phyloP scores from a whole-genome alignment of 1,284 basidiomycete species.

The Ganoderma resinaceum region DNA sequence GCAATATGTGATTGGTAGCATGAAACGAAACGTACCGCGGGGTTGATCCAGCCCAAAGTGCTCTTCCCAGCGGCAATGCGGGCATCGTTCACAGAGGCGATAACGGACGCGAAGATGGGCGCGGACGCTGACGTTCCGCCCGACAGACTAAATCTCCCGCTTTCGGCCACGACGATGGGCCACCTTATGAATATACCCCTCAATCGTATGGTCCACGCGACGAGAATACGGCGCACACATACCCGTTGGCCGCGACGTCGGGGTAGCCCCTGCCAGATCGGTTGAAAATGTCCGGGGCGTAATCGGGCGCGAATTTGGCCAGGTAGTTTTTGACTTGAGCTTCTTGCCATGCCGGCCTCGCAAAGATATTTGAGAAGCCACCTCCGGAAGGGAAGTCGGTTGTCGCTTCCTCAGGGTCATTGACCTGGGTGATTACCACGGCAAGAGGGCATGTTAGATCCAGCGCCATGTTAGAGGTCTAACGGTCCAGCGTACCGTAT shows the following conservation, averaged over 20 bases:
- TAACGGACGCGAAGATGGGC: conserved; percentile 51
- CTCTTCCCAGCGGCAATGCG: conserved; percentile 49
- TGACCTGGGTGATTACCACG: conserved; percentile 1
- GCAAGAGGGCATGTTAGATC: not conserved
- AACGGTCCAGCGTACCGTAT: conserved; percentile 21
- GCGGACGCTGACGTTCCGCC: conserved; percentile 32
- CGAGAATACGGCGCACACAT: conserved; percentile 31
- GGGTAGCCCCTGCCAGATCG: conserved; percentile 31
- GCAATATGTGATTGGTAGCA: too few species aligned
- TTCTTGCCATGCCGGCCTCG: conserved; percentile 28
- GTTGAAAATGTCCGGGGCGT: conserved; percentile 26
- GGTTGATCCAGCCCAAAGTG: conserved; percentile 66
- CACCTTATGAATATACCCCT: conserved; percentile 36
- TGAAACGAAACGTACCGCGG: conserved; percentile 32
- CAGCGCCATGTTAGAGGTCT: not conserved
- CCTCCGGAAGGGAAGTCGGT: conserved; percentile 28
- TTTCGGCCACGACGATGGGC: conserved; percentile 41
- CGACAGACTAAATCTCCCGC: conserved; percentile 33
- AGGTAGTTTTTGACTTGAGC: conserved; percentile 27
- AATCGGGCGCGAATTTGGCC: conserved; percentile 25
- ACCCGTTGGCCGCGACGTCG: conserved; percentile 34
- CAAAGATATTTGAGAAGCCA: conserved; percentile 33
- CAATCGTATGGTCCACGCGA: not conserved
- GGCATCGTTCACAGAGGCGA: conserved; percentile 69
- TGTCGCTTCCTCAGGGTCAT: conserved; percentile 30